These are phyloP conservation scores for Verticillium tricorpus DNA, from an alignment of 2,329 filamentous ascomycete species.

Conservation along the genomic window DNA sequence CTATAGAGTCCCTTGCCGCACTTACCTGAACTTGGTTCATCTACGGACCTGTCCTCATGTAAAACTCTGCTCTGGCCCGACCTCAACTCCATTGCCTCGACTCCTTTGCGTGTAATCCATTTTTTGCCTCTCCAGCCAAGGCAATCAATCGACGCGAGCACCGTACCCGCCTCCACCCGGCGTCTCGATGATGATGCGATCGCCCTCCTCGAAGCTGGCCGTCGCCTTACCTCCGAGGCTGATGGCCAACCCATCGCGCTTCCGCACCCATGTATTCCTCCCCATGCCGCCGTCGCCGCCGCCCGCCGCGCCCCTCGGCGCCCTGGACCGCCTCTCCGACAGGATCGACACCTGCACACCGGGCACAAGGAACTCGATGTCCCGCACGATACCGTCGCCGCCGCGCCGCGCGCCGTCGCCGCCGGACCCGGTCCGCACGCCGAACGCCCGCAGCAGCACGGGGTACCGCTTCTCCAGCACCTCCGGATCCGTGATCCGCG, in stretches of 20 bases:
- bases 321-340: constrained; percentile 69
- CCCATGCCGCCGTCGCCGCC: constrained; percentile 66
- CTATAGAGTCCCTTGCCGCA: too few species aligned
- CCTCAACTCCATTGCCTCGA: too few species aligned
- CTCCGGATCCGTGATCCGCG: constrained; percentile 30
- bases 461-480: constrained; percentile 30
- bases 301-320: constrained; percentile 70
- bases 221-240: constrained; percentile 13
- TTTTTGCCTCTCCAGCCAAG: not conserved
- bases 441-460: constrained; percentile 24
- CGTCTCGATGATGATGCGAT: constrained; percentile 12
- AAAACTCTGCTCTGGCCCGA: too few species aligned
- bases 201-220: constrained; percentile 9
- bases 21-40: too few species aligned
- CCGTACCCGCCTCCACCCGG: constrained; percentile 12
- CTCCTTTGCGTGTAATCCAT: too few species aligned
- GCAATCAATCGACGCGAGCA: not conserved
- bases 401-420: constrained; percentile 63
- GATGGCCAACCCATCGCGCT: constrained; percentile 20
- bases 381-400: constrained; percentile 72
- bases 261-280: constrained; percentile 62
- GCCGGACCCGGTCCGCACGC: constrained; percentile 30
- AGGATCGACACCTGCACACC: constrained; percentile 71
- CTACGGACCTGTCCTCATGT: too few species aligned
- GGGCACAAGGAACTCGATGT: constrained; percentile 76